These are phyloP conservation scores for Pholiota adiposa DNA, from an alignment of 1,284 basidiomycete genomes.

Conservation along the genomic window DNA sequence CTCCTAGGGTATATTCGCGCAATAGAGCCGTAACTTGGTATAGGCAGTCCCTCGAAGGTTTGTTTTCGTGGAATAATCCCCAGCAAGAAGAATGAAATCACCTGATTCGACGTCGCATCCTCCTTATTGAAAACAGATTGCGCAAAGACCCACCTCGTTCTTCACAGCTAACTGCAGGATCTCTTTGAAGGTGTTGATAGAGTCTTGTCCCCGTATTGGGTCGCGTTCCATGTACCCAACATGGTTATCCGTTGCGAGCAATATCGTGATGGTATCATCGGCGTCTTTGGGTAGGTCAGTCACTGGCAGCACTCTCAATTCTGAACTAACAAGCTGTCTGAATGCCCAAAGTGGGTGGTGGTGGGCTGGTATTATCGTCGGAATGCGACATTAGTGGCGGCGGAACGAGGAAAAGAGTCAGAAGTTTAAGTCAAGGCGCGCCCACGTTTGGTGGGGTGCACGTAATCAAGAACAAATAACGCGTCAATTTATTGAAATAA, in stretches of 20 bases:
- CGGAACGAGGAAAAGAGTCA: background rate
- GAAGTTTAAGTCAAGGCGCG: no score
- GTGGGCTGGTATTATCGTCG: conserved; percentile 11
- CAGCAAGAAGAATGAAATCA: conserved; percentile 95
- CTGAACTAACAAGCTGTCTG: conserved; percentile 24
- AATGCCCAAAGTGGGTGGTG: conserved; percentile 22
- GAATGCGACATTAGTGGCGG: conserved; percentile 30
- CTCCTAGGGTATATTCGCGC: conserved; percentile 89
- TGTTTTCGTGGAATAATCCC: conserved; percentile 99
- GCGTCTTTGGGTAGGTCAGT: conserved; percentile 44
- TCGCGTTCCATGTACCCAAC: conserved; percentile 96
- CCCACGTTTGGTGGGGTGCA: no score
- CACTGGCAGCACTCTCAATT: no score
- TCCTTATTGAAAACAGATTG: background rate
- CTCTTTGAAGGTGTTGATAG: conserved; percentile 94
- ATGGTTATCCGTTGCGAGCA: conserved; percentile 95
- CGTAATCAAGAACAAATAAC: no score
- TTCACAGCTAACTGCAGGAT: conserved; percentile 92
- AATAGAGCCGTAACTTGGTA: conserved; percentile 90
- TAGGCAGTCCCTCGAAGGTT: conserved; percentile 88
- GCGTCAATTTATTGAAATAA: no score
- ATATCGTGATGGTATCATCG: conserved; percentile 78
- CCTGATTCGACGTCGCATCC: conserved; percentile 48
- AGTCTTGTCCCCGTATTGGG: conserved; percentile 92
- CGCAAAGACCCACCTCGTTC: conserved; percentile 66